Evolutionary conservation across 2,329 filamentous ascomycete genomes (phyloP), one percentile per base, ranked within the genome.

Genomic region (Fusarium phyllophilum): DNA sequence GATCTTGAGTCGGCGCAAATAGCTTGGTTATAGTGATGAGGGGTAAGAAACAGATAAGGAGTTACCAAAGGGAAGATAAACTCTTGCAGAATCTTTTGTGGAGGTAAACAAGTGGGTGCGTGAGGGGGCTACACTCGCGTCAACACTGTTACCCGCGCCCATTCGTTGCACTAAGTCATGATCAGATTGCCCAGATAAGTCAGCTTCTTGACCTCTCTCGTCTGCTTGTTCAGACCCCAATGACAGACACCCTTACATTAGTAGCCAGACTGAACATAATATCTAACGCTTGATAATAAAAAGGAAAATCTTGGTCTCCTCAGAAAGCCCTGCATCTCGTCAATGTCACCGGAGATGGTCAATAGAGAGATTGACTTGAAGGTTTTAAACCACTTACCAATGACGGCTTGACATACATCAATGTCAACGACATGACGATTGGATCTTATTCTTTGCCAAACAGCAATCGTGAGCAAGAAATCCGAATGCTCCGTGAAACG

Each of bases 381-480:
- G 17, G 0, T 18, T 9, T 26, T 26, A 0, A 26, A 18, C 5
- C 22, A 42, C 14, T 14, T 42, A 8, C 22, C 14, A 24, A n/a
- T 24, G 9, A 24, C 5, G 41, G 14, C 41, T 17, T 17, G 9
- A 3, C 3, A 9, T 3, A 17, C n/a, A 24, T 24, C 11, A 2
- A 44, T 24, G 8, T 5, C n/a, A 7, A 4, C 26, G 26, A 26
- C 26, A 26, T 24, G 8, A 4, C 5, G 0, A 24, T 7, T n/a
- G 0, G 1, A 17, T n/a, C 17, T 4, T 17, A 0, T 4, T 24
- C 41, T 3, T 44, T 17, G 1, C 0, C 15, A 3, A 24, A 17
- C 41, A 24, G 3, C 6, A 24, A 17, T 10, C 3, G 3, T 1
- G 9, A 17, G n/a, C 6, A 24, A 24, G 41, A 44, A 24, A 44